phyloP scores from a whole-genome alignment of 352 stramenopile genomes.

The Elongisporangium prolatum region DNA sequence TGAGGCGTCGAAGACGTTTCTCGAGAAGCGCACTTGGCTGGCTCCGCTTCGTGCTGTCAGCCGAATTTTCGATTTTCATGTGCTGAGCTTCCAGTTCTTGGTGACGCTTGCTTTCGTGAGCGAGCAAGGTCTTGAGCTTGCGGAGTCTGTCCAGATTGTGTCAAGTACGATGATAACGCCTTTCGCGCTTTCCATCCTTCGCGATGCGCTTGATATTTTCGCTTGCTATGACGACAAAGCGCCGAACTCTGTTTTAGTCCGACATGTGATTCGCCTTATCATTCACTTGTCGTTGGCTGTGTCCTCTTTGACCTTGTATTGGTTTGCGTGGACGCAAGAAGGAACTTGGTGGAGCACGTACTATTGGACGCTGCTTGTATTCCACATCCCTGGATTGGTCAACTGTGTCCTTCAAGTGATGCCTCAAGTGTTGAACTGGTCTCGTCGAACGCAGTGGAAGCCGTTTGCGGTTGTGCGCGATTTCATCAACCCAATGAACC shows the following conservation, averaged over 20 bases:
- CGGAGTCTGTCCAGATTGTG: slow-evolving; percentile 78
- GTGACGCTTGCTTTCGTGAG: slow-evolving; percentile 88
- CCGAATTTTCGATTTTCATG: slow-evolving; percentile 97
- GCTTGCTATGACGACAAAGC: slow-evolving; percentile 65
- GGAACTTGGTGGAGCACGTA: slow-evolving; percentile 60
- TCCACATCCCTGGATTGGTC: slow-evolving; percentile 66
- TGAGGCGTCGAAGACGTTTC: slow-evolving; percentile 94
- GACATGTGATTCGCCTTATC: slow-evolving; percentile 85
- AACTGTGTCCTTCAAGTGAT: slow-evolving; percentile 79
- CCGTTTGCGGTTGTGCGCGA: slow-evolving; percentile 70
- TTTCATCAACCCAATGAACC: slow-evolving; percentile 94
- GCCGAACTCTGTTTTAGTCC: slow-evolving; percentile 52
- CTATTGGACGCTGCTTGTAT: slow-evolving; percentile 39
- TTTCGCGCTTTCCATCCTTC: slow-evolving; percentile 84
- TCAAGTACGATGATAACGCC: slow-evolving; percentile 92
- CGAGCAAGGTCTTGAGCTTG: slow-evolving; percentile 89
- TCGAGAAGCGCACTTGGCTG: slow-evolving; percentile 97
- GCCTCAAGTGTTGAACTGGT: slow-evolving; percentile 78
- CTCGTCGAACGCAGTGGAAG: slow-evolving; percentile 57
- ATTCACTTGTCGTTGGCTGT: slow-evolving; percentile 59
- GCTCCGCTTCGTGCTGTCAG: slow-evolving; percentile 93
- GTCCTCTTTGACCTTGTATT: slow-evolving; percentile 70
- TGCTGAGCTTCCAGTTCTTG: slow-evolving; percentile 96
- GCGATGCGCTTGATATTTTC: slow-evolving; percentile 91
- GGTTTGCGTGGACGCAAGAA: slow-evolving; percentile 70